phyloP scores from a whole-genome alignment of 176 grass and related monocot species.

The Puccinellia tenuiflora region DNA sequence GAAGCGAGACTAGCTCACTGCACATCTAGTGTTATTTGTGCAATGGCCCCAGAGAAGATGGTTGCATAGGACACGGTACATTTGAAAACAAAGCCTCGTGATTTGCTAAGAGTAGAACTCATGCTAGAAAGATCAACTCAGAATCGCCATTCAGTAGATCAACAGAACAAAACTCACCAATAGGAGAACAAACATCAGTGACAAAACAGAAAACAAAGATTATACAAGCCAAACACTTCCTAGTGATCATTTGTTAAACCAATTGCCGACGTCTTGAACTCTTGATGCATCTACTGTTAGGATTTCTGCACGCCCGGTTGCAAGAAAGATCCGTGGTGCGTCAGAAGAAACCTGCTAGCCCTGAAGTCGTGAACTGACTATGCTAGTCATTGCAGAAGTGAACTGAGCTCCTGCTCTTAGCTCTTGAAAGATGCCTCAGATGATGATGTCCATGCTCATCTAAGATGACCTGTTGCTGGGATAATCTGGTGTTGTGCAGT shows the following conservation, averaged over 20 bases:
- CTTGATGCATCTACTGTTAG: constrained; percentile 38
- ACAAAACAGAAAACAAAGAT: constrained; percentile 20
- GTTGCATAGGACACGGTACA: neutral
- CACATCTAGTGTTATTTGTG: neutral
- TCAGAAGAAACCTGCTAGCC: constrained; percentile 32
- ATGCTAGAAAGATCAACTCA: constrained; percentile 28
- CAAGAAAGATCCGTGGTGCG: constrained; percentile 15
- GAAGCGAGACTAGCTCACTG: too few species aligned
- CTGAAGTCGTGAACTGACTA: constrained; percentile 31
- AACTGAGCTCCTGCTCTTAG: constrained; percentile 62
- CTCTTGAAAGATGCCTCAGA: constrained; percentile 35
- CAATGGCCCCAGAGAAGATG: neutral
- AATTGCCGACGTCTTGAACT: constrained; percentile 14
- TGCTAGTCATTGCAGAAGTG: constrained; percentile 79
- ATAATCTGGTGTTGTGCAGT: constrained; percentile 51
- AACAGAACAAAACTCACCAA: constrained; percentile 44
- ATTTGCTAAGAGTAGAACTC: neutral
- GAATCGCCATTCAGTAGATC: constrained; percentile 18
- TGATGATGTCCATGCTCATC: constrained; percentile 13
- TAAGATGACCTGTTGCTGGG: constrained; percentile 54
- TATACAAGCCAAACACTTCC: constrained; percentile 42
- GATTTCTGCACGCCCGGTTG: constrained; percentile 24
- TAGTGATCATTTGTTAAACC: constrained; percentile 37
- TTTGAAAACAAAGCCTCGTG: neutral
- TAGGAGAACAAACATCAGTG: constrained; percentile 18